A percentile compares a stretch with the other conserved stretches of the same genome.
Conservation (phyloP, 106 monocot genomes). For the Vanilla planifolia region DNA sequence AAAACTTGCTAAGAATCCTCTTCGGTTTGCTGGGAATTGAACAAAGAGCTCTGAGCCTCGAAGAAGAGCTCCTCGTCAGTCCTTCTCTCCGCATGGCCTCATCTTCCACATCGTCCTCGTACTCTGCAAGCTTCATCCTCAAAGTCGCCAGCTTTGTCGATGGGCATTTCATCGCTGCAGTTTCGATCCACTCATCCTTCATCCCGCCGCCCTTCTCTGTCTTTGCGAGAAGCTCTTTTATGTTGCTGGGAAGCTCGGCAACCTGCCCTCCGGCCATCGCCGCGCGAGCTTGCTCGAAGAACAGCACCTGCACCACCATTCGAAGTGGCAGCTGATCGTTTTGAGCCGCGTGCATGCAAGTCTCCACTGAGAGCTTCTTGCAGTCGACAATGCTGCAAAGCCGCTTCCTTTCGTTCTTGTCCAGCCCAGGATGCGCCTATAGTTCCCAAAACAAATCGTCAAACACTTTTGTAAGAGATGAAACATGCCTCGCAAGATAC, state of each 20-base stretch:
- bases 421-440: constrained; percentile 66
- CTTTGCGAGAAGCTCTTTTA: constrained; percentile 41
- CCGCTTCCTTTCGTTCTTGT: constrained; percentile 55
- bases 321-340: constrained; percentile 74
- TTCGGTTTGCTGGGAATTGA: constrained; percentile 57
- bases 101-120: constrained; percentile 32
- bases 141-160: constrained; percentile 52
- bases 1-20: constrained; percentile 63
- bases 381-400: constrained; percentile 68
- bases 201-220: constrained; percentile 10
- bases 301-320: constrained; percentile 79
- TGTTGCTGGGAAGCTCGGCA: constrained; percentile 30
- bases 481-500: not conserved
- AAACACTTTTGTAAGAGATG: not conserved
- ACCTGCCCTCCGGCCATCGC: constrained; percentile 24
- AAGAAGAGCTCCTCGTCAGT: constrained; percentile 47
- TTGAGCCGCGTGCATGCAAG: constrained; percentile 77
- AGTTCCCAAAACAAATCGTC: too few relatives aligned
- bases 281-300: constrained; percentile 74
- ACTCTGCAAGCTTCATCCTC: constrained; percentile 76
- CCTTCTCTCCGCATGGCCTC: constrained; percentile 17
- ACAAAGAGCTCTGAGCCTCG: constrained; percentile 54
- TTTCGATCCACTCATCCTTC: constrained; percentile 32
- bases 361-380: constrained; percentile 78
- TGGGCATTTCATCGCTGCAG: constrained; percentile 20